A percentile compares a stretch with the other conserved stretches of the same genome.
These are phyloP conservation scores for Sclerotinia nivalis DNA, from an alignment of 2,329 filamentous ascomycete species.

Conservation along the genomic window DNA sequence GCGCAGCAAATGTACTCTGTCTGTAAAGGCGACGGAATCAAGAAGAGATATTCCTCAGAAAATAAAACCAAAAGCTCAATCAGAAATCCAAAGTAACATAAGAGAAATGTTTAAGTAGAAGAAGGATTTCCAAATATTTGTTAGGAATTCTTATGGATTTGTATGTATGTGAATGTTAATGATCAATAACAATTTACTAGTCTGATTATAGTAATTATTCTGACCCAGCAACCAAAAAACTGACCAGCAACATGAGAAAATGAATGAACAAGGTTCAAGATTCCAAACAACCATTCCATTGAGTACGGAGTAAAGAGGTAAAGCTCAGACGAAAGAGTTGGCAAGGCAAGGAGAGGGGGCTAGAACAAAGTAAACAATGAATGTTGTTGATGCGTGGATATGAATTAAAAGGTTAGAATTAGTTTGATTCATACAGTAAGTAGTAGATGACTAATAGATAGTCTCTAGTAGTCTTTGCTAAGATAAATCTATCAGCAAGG, in stretches of 20 bases:
- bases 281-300: neutral
- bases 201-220: conserved; percentile 23
- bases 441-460: no score
- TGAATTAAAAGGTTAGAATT: no score
- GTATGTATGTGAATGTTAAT: conserved; percentile 13
- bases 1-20: neutral
- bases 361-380: no score
- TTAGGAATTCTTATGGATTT: conserved; percentile 17
- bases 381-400: no score
- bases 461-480: no score
- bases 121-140: neutral
- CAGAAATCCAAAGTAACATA: neutral
- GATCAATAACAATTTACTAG: conserved; percentile 22
- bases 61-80: neutral
- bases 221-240: conserved; percentile 20
- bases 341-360: no score
- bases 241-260: conserved; percentile 6
- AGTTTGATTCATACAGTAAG: no score
- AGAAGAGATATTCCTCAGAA: neutral
- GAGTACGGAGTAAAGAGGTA: no score
- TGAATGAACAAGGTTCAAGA: neutral
- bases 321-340: neutral
- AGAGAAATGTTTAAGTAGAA: conserved; percentile 6
- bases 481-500: no score
- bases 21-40: neutral